Conservation (phyloP, 768 basidiomycete species). For the Suillus americanus region DNA sequence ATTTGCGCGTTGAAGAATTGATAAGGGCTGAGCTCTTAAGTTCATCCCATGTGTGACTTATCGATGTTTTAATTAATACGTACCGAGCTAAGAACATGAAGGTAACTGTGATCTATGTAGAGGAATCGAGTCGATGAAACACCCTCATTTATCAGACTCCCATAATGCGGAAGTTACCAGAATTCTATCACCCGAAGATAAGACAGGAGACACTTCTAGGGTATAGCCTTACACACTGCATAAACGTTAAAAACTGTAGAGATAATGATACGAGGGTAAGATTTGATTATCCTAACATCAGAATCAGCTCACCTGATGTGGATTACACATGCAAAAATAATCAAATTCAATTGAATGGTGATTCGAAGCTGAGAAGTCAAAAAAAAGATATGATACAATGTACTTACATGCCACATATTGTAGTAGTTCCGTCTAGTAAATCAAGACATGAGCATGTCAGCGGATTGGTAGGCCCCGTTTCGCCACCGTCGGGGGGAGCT, state of each 20-base stretch:
- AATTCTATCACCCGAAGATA: neutral
- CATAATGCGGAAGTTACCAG: neutral
- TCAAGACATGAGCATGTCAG: too few species aligned
- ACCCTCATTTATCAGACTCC: neutral
- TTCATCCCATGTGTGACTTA: neutral
- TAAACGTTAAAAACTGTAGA: neutral
- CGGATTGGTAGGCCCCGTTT: too few species aligned
- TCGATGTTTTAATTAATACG: neutral
- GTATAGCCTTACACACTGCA: neutral
- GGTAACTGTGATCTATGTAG: neutral
- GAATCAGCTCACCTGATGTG: neutral
- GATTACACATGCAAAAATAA: neutral
- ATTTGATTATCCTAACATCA: neutral
- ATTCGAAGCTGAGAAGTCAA: neutral
- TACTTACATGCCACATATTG: neutral
- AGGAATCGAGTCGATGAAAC: neutral
- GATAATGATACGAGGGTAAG: neutral
- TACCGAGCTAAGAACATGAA: neutral
- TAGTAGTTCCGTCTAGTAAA: too few species aligned
- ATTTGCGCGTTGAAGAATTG: neutral
- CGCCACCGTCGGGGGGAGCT: too few species aligned
- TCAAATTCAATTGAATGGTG: neutral
- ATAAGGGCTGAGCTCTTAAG: neutral
- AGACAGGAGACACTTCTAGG: neutral
- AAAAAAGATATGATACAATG: neutral